Base-by-base conservation (phyloP, 177 flowering plant genomes). In the Vitis hybrid region DNA sequence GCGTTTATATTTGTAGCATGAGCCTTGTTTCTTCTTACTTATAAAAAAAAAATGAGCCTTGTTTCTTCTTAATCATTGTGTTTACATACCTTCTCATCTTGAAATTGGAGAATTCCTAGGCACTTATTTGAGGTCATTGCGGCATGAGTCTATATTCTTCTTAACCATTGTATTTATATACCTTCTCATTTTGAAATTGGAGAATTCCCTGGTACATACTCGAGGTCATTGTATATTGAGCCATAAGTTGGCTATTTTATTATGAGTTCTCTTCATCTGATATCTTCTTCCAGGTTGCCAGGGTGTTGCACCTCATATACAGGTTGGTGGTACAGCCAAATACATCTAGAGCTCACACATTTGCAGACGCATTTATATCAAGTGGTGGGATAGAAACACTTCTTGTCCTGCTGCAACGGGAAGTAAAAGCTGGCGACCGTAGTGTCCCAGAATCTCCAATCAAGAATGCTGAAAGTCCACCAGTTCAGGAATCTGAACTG, bases 241-340 rank as follows among this genome's bases (percentile, higher is more conserved):
- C 33, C 21, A 15, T 65, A 65, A 58, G 21, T 22, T 72, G 60
- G 31, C 45, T 18, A 19, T 56, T 62, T 33, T 59, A 18, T 66
- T 51, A 59, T 21, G 63, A 13, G 29, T 26, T 26, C 12, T 16
- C 63, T 60, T 51, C 65, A 51, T 60, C 33, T 2, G 50, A 16
- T 68, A 13, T 68, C 31, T 56, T 29, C 49, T 73, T 79, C 71
- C 89, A 95, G 99, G 97, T 93, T 82, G 85, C 97, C 53, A 86
- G 99, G 81, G 94, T 92, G 67, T 80, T 95, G 89, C 97, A 91
- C 76, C 82, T 95, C 62, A 79, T 95, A 62, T 93, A 91, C 75
- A 85, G 98, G 78, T 79, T 95, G 84, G 90, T 95, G 62, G 97
- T 93, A 63, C 99, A 95, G 75, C 99, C 99, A 71, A 95, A 95